Percentiles rank a stretch among this genome's conserved stretches.
phyloP scores from a whole-genome alignment of 495 filamentous ascomycete species.

The Neurospora sublineolata region DNA sequence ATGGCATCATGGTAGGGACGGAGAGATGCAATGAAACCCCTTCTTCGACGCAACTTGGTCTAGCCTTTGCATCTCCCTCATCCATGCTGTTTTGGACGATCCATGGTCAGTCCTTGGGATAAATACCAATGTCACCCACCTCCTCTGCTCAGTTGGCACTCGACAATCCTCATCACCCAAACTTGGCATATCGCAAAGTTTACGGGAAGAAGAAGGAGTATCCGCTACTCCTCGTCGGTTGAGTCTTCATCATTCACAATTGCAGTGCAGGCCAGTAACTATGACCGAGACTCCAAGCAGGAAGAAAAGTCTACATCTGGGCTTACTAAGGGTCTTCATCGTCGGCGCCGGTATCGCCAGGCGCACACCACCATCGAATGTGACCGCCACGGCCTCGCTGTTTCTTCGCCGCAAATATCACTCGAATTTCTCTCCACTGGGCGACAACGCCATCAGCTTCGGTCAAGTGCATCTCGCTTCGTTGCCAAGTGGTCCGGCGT shows the following conservation, averaged over 20 bases:
- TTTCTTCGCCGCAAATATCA: constrained; percentile 13
- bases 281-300: constrained; percentile 16
- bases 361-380: constrained; percentile 52
- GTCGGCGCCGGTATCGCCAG: constrained; percentile 47
- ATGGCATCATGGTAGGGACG: neutral
- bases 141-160: neutral
- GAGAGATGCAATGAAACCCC: neutral
- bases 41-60: neutral
- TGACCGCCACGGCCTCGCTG: constrained; percentile 48
- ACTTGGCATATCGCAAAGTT: neutral
- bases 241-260: neutral
- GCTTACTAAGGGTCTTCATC: constrained; percentile 19
- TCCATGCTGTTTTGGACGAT: neutral
- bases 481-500: constrained; percentile 33
- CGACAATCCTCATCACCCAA: neutral
- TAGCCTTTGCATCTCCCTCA: neutral
- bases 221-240: too few relatives aligned
- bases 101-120: neutral
- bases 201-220: neutral
- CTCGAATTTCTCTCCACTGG: constrained; percentile 17
- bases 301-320: neutral
- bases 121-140: neutral
- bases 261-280: neutral
- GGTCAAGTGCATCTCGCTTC: constrained; percentile 32
- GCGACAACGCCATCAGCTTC: constrained; percentile 34